These are phyloP conservation scores for Candida pseudofarinosa DNA, from an alignment of 805 yeast species.

Conservation along the genomic window DNA sequence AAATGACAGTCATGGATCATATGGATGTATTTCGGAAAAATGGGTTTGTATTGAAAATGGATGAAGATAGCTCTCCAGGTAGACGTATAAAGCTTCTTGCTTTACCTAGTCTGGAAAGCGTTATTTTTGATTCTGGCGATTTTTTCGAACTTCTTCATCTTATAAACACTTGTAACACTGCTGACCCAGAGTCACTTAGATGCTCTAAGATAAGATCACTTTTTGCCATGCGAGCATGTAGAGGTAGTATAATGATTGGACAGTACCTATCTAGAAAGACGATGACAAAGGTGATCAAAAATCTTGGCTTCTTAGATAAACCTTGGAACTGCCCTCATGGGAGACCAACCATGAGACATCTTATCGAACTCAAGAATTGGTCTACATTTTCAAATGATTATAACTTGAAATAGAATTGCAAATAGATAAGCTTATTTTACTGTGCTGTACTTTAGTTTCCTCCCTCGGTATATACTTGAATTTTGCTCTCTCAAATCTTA, in stretches of 20 bases:
- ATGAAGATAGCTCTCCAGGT: constrained; percentile 54
- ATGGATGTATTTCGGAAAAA: constrained; percentile 56
- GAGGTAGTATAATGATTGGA: constrained; percentile 94
- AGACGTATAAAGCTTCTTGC: constrained; percentile 50
- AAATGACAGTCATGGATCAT: constrained; percentile 63
- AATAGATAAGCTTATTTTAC: too few species aligned
- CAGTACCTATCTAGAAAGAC: constrained; percentile 51
- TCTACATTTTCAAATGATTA: constrained; percentile 13
- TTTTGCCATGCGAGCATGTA: constrained; percentile 94
- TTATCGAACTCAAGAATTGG: constrained; percentile 50
- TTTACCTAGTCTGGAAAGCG: constrained; percentile 69
- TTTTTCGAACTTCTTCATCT: constrained; percentile 73
- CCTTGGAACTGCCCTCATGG: constrained; percentile 99
- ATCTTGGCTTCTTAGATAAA: constrained; percentile 69
- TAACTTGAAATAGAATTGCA: constrained; percentile 1
- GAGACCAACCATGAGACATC: constrained; percentile 92
- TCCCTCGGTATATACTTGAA: too few species aligned
- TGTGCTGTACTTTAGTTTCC: too few species aligned
- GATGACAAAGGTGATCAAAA: constrained; percentile 66
- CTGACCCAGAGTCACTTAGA: constrained; percentile 30
- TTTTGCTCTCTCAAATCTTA: too few species aligned
- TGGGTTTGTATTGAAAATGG: constrained; percentile 65
- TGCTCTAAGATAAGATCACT: constrained; percentile 78
- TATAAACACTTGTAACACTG: constrained; percentile 30
- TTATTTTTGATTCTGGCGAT: constrained; percentile 63